Percentiles rank a stretch among this genome's conserved stretches.
Conservation (phyloP, 371 early-diverging fungal species). For the Rhizopus stolonifer region DNA sequence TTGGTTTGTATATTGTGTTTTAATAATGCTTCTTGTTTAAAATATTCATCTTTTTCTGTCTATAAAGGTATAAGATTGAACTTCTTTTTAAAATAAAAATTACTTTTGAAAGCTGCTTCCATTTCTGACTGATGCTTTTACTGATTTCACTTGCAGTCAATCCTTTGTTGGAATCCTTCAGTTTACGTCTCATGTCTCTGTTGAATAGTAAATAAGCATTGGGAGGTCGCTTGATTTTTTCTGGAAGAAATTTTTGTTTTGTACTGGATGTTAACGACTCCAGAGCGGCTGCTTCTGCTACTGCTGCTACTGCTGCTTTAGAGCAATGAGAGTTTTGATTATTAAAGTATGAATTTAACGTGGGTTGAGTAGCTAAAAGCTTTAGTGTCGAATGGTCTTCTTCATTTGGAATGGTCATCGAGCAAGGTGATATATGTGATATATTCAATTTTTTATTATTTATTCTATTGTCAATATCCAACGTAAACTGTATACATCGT, state of each 20-base stretch:
- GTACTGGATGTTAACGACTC: slow-evolving; percentile 13
- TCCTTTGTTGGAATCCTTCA: slow-evolving; percentile 54
- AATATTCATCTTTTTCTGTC: slow-evolving; percentile 39
- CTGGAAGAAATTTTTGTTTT: slow-evolving; percentile 13
- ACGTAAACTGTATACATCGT: slow-evolving; percentile 22
- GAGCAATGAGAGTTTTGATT: slow-evolving; percentile 6
- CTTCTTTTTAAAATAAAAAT: background rate
- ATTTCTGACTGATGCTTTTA: slow-evolving; percentile 55
- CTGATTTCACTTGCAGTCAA: slow-evolving; percentile 61
- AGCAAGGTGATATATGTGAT: slow-evolving; percentile 9
- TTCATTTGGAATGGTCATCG: slow-evolving; percentile 29
- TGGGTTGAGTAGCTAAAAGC: too few relatives aligned
- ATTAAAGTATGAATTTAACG: background rate
- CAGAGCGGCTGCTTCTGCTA: slow-evolving; percentile 23
- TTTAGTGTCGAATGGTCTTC: background rate
- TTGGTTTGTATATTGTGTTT: slow-evolving; percentile 65
- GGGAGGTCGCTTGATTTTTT: slow-evolving; percentile 58
- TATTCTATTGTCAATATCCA: slow-evolving; percentile 19
- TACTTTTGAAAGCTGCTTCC: slow-evolving; percentile 46
- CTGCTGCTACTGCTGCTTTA: too few relatives aligned
- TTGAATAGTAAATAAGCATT: slow-evolving; percentile 69
- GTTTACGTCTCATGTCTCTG: slow-evolving; percentile 59
- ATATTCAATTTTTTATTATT: slow-evolving; percentile 4
- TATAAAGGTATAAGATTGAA: slow-evolving; percentile 8
- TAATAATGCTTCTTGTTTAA: slow-evolving; percentile 47